Evolutionary conservation across 352 stramenopile genomes (phyloP), one percentile per base, ranked within the genome.

Genomic region (Globisporangium paddicum): DNA sequence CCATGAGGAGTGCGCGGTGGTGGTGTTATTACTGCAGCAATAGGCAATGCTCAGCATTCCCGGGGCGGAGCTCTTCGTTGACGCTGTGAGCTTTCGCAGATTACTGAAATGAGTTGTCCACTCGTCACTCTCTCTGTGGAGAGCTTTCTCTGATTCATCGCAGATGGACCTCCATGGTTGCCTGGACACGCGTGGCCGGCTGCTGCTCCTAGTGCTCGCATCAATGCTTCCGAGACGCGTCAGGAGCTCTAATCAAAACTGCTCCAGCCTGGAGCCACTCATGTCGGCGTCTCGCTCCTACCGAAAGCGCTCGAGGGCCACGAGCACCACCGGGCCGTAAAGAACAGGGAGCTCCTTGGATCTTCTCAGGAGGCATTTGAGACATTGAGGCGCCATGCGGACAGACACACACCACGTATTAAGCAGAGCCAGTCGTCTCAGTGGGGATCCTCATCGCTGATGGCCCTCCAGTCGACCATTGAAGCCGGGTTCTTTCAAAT

Each of bases 251-350:
- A n/a, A n/a, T n/a, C n/a, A n/a, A n/a, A n/a, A n/a, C n/a, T n/a
- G 16, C 38, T 18, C 21, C 16, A n/a, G 9, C 5, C 47, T 8
- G 18, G n/a, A 28, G 47, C 47, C 47, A 37, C 47, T 54, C 47
- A 14, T 54, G 40, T 41, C 47, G 28, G 28, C n/a, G 47, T 10
- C 47, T 5, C 47, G 47, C 47, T 54, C 47, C 47, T 54, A 54
- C 47, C 23, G 18, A 54, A 40, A 28, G 18, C 21, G 47, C 47
- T 23, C 34, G 26, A 19, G 30, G 6, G 21, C 46, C 46, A 53
- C 46, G 46, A 53, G 26, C 14, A 14, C 8, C 23, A 44, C 16
- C 38, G 4, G n/a, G n/a, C 16, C 38, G 38, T 44, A 44, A 44
- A 44, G 21, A 5, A 18, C 38, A 14, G 38, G 16, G 16, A 18